A percentile compares a stretch with the other conserved stretches of the same genome.
These are phyloP conservation scores for Talaromyces funiculosus DNA, from an alignment of 2,329 filamentous ascomycete genomes.

Conservation along the genomic window DNA sequence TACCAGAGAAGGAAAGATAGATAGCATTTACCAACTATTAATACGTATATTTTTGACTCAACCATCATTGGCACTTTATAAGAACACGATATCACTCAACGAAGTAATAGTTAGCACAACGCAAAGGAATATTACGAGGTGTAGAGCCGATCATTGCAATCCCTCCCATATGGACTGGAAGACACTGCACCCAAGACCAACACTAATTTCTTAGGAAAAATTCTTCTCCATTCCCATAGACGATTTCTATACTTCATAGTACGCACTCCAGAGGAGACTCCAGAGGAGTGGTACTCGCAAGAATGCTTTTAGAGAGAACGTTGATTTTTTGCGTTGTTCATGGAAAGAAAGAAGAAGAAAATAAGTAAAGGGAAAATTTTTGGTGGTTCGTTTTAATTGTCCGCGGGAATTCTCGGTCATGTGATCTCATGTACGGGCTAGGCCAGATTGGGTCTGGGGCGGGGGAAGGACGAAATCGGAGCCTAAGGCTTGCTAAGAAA, in stretches of 20 bases:
- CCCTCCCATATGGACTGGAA: slow-evolving; percentile 46
- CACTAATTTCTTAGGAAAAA: slow-evolving; percentile 32
- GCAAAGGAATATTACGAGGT: slow-evolving; percentile 20
- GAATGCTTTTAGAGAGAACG: slow-evolving; percentile 55
- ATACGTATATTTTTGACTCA: neutral
- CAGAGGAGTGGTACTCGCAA: slow-evolving; percentile 46
- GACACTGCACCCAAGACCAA: slow-evolving; percentile 57
- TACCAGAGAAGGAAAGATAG: neutral
- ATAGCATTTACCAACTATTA: neutral
- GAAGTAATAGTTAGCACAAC: neutral
- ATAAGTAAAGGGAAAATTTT: neutral
- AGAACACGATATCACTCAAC: no score
- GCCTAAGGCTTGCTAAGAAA: neutral
- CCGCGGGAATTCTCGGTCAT: neutral
- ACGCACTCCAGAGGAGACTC: slow-evolving; percentile 20
- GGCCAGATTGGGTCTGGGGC: slow-evolving; percentile 11
- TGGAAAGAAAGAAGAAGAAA: slow-evolving; percentile 33
- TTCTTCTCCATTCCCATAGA: slow-evolving; percentile 52
- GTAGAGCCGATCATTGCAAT: slow-evolving; percentile 57
- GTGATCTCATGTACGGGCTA: neutral
- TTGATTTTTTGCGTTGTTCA: slow-evolving; percentile 53
- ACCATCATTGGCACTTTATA: no score
- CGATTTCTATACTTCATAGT: slow-evolving; percentile 56
- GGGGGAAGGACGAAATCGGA: slow-evolving; percentile 10
- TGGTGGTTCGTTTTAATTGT: neutral